Evolutionary conservation across 192 early-diverging fungal genomes (phyloP), one percentile per base, ranked within the genome.

Genomic region (Coemansia sp.): DNA sequence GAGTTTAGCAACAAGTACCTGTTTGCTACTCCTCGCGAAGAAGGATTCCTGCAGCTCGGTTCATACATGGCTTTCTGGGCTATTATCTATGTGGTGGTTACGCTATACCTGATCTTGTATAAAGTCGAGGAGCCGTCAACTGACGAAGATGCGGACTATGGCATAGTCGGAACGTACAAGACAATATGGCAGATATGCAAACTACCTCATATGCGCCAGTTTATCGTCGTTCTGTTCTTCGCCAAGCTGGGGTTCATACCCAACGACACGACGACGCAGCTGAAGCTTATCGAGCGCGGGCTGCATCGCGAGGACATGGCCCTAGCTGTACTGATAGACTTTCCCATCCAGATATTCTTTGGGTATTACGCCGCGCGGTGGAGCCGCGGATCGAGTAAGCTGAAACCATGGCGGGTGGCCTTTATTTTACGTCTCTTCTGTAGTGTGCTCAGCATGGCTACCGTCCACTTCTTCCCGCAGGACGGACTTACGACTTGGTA

Each of bases 331-430:
- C 78, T 99, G 69, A 89, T 98, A 19, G 97, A 99, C 74, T 99
- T 99, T 59, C 97, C 97, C 1, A 87, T 97, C 59, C 95, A 99
- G 78, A 89, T 99, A 45, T 81, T 97, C 64, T 95, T 99, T 86
- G 97, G 97, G 14, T 98, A 98, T 77, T 97, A 95, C 78, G 96
- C 96, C 0, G 97, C 95, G 16, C 92, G 91, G 61, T 99, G 96
- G 97, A 95, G 93, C 57, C 88, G 84, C 66, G 97, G 97, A 6
- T 73, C 79, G 8, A 84, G 90, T 46, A 95, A 96, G 5, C 78
- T 97, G 66, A 88, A 84, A 31, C 95, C 97, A 76, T 99, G 97
- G 97, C 82, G 94, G 21, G 86, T 89, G 57, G 97, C 94, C 7
- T 99, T 94, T 75, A 90, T 91, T 72, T 90, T 94, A 9, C 89